phyloP scores from a whole-genome alignment of 1,284 basidiomycete species.

The Omphalotus olearius region DNA sequence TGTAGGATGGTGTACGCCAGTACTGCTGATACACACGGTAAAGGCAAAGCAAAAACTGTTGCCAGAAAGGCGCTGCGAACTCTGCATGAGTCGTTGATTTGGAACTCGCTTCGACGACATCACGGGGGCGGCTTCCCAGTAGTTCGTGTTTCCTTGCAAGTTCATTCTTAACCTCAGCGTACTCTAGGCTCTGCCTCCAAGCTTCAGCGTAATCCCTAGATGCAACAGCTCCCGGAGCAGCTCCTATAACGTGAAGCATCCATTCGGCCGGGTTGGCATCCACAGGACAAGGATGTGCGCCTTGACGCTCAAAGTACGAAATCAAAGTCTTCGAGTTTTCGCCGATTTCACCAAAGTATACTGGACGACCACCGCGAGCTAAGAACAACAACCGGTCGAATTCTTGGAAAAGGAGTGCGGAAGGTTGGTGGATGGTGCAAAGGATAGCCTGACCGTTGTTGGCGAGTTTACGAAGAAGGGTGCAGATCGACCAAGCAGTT shows the following conservation, averaged over 20 bases:
- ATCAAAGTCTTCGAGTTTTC: conserved; percentile 38
- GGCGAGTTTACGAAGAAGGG: conserved; percentile 42
- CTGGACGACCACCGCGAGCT: conserved; percentile 44
- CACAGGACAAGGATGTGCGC: conserved; percentile 28
- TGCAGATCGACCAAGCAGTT: conserved; percentile 49
- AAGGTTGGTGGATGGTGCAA: conserved; percentile 62
- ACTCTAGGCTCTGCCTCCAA: conserved; percentile 29
- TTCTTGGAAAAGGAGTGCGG: conserved; percentile 45
- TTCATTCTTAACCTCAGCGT: conserved; percentile 22
- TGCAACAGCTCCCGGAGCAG: conserved; percentile 24
- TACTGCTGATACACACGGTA: conserved; percentile 26
- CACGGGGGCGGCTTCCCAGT: conserved; percentile 15
- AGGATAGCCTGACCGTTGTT: conserved; percentile 60
- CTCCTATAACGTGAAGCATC: conserved; percentile 24
- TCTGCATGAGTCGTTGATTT: conserved; percentile 23
- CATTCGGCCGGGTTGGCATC: conserved; percentile 22
- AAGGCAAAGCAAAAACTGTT: conserved; percentile 35
- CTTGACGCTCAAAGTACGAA: conserved; percentile 48
- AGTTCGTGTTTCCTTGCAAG: conserved; percentile 23
- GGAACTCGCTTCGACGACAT: conserved; percentile 11
- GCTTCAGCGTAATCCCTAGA: conserved; percentile 26
- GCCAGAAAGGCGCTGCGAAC: conserved; percentile 35
- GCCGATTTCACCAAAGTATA: conserved; percentile 58
- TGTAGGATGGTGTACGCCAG: conserved; percentile 57
- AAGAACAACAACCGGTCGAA: conserved; percentile 49